Conservation (phyloP, 1,284 basidiomycete genomes). For the Blastosporella zonata region DNA sequence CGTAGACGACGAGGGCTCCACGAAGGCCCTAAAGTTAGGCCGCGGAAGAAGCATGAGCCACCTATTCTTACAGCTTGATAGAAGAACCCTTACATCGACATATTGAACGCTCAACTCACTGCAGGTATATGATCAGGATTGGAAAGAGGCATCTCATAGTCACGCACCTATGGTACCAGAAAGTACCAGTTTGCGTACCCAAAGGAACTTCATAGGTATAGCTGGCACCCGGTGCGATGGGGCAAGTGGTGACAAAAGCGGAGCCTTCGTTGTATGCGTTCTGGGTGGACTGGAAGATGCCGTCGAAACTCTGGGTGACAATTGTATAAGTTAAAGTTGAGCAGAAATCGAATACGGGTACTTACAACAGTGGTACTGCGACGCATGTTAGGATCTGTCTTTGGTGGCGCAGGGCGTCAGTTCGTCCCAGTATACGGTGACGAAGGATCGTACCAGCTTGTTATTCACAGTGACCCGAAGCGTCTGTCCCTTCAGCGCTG, state of each 20-base stretch:
- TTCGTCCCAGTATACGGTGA: neutral
- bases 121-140: neutral
- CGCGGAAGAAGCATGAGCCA: neutral
- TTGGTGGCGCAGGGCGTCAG: neutral
- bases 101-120: constrained; percentile 21
- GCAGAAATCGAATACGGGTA: neutral
- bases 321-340: neutral
- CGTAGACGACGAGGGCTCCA: constrained; percentile 26
- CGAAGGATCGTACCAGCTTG: constrained; percentile 17
- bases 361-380: constrained; percentile 25
- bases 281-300: constrained; percentile 22
- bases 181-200: constrained; percentile 30
- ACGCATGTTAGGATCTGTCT: constrained; percentile 25
- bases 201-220: constrained; percentile 42
- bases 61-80: neutral
- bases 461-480: constrained; percentile 24
- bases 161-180: constrained; percentile 34
- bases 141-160: neutral
- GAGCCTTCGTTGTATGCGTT: constrained; percentile 25
- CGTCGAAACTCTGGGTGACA: constrained; percentile 25
- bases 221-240: constrained; percentile 41
- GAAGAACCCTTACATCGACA: constrained; percentile 16
- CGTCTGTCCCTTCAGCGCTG: constrained; percentile 23
- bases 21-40: constrained; percentile 21
- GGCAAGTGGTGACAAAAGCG: constrained; percentile 37